Conservation (phyloP, 2,329 filamentous ascomycete species). For the Apiospora malaysiana region DNA sequence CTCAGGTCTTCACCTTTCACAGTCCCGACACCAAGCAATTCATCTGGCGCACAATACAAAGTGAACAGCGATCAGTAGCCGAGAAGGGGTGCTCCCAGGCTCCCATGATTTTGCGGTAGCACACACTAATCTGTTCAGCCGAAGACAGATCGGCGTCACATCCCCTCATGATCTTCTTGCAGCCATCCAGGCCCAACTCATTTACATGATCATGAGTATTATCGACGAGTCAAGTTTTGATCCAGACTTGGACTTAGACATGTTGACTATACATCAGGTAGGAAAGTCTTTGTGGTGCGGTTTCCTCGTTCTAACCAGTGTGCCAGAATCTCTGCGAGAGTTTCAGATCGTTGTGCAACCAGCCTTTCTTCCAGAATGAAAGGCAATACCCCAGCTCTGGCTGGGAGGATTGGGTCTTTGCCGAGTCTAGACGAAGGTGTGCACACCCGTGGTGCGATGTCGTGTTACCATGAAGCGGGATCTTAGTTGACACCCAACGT, state of each 20-base stretch:
- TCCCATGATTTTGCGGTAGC: too few species aligned
- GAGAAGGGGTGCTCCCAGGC: background rate
- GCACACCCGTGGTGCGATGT: too few species aligned
- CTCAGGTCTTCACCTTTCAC: conserved; percentile 31
- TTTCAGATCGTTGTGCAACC: conserved; percentile 1
- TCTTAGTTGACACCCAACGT: too few species aligned
- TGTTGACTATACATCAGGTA: too few species aligned
- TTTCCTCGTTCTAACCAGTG: background rate
- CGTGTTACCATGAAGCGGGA: too few species aligned
- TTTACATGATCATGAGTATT: too few species aligned
- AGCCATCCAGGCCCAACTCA: too few species aligned
- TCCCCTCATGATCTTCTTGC: too few species aligned
- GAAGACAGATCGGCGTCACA: too few species aligned
- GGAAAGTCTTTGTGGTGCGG: background rate
- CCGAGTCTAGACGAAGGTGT: conserved; percentile 15
- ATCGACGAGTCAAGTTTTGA: too few species aligned
- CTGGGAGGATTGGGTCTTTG: conserved; percentile 10
- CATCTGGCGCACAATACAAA: conserved; percentile 29
- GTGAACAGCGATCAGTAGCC: conserved; percentile 21
- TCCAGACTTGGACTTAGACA: too few species aligned
- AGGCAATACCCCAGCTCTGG: background rate
- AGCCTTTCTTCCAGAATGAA: conserved; percentile 3
- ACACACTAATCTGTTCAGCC: too few species aligned
- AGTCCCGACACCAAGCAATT: conserved; percentile 28
- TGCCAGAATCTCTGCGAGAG: conserved; percentile 10